These are phyloP conservation scores for Acacia confusa DNA, from an alignment of 306 rosid genomes.

Conservation along the genomic window DNA sequence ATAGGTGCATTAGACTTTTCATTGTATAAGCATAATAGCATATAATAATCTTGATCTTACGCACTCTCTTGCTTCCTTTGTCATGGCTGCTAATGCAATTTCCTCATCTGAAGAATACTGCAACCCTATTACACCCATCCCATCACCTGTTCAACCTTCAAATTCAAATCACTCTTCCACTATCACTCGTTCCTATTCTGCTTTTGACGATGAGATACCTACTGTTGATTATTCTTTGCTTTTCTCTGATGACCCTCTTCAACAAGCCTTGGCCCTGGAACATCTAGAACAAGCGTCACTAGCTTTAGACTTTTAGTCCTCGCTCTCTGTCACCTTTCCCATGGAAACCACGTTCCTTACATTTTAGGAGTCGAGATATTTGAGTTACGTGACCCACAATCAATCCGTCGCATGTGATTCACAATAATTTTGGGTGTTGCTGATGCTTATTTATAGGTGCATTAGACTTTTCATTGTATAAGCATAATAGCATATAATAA, in stretches of 20 bases:
- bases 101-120: neutral
- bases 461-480: too few relatives aligned
- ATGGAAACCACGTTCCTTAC: neutral
- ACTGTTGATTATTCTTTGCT: conserved; percentile 37
- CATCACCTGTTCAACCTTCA: too few relatives aligned
- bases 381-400: neutral
- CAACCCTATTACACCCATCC: too few relatives aligned
- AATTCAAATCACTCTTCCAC: too few relatives aligned
- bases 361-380: neutral
- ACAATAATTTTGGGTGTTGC: too few relatives aligned
- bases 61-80: neutral
- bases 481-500: too few relatives aligned
- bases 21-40: too few relatives aligned
- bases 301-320: too few relatives aligned
- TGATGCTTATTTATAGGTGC: too few relatives aligned
- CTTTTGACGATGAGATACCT: conserved; percentile 37
- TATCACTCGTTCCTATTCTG: neutral
- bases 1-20: too few relatives aligned
- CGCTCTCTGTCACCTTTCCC: neutral
- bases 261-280: conserved; percentile 24
- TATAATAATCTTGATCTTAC: neutral
- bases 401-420: too few relatives aligned
- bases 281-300: conserved; percentile 26
- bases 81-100: neutral
- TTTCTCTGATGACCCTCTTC: conserved; percentile 26